Evolutionary conservation across 2,329 filamentous ascomycete genomes (phyloP), one percentile per base, ranked within the genome.

Genomic region (Microdochium bolleyi): DNA sequence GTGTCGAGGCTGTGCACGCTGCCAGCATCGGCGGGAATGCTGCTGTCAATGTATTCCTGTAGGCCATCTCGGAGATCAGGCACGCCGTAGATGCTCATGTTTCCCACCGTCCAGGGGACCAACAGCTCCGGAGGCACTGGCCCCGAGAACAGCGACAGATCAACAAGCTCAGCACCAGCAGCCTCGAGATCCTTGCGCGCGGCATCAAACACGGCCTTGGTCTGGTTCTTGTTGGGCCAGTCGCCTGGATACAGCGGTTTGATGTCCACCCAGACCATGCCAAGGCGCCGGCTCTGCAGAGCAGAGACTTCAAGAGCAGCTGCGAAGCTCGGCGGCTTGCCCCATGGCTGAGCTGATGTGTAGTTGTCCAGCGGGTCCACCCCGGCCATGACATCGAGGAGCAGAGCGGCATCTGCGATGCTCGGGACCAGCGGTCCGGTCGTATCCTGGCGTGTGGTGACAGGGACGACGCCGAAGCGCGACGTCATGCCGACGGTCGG

Each of bases 401-500:
- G 71, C 56, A 80, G 77, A 0, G 75, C 75, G 0, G 80, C 82
- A 61, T 86, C 83, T 10, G 72, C 70, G 1, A 86, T 76, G 1
- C 75, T 83, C 51, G 75, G 74, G 0, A 74, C 79, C 60, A 86
- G 78, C 0, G 73, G 70, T 2, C 82, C 82, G 2, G 84, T 71
- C 0, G 75, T 79, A 57, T 86, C 83, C 59, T 81, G 77, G 59
- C 79, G 73, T 11, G 70, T 59, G 11, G 73, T 76, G 2, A 85
- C 78, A 0, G 82, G 82, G 24, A 85, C 78, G 8, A 84, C 79
- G 27, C 76, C 81, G 21, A 70, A 74, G 16, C 85, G 73, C 9
- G 85, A 84, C 0, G 80, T 85, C 2, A 88, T 68, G 0, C 86
- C 86, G 2, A 87, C 79, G 0, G 83, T 85, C 0, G 85, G 83